phyloP scores from a whole-genome alignment of 495 filamentous ascomycete genomes.

The Staphylotrichum longicolle region DNA sequence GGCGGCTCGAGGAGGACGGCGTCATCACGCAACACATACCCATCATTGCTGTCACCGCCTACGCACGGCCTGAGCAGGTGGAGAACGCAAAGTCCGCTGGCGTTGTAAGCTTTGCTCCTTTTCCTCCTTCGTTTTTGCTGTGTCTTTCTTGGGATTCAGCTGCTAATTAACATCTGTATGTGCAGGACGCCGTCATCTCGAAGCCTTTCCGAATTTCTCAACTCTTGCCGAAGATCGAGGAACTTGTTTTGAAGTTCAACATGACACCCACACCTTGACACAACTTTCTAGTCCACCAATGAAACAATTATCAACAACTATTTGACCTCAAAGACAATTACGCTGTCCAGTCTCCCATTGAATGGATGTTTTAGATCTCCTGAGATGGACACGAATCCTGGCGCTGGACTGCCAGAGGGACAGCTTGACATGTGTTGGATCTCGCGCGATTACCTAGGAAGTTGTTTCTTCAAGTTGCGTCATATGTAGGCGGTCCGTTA shows the following conservation, averaged over 20 bases:
- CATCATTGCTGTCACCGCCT: slow-evolving; percentile 78
- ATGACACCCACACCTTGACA: slow-evolving; percentile 13
- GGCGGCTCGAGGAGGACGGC: slow-evolving; percentile 58
- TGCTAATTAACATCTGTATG: slow-evolving; percentile 26
- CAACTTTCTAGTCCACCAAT: too few relatives aligned
- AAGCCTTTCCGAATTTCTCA: slow-evolving; percentile 77
- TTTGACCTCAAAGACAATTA: too few relatives aligned
- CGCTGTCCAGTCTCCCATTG: too few relatives aligned
- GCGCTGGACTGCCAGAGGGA: too few relatives aligned
- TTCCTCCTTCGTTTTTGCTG: not conserved
- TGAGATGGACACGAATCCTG: too few relatives aligned
- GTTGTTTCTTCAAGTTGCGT: too few relatives aligned
- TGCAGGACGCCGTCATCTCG: slow-evolving; percentile 71
- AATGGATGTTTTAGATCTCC: too few relatives aligned
- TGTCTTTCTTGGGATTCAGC: slow-evolving; percentile 19
- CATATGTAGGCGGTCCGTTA: too few relatives aligned
- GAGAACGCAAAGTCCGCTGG: slow-evolving; percentile 51
- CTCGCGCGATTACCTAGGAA: too few relatives aligned
- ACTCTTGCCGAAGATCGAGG: slow-evolving; percentile 66
- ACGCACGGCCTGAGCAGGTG: slow-evolving; percentile 68
- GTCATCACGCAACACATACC: slow-evolving; percentile 59
- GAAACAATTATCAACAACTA: too few relatives aligned
- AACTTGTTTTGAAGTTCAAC: slow-evolving; percentile 39
- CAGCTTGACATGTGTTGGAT: too few relatives aligned
- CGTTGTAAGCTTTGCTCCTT: slow-evolving; percentile 42